Evolutionary conservation across 106 monocot genomes (phyloP).

Genomic region (Acanthochlamys bracteata): DNA sequence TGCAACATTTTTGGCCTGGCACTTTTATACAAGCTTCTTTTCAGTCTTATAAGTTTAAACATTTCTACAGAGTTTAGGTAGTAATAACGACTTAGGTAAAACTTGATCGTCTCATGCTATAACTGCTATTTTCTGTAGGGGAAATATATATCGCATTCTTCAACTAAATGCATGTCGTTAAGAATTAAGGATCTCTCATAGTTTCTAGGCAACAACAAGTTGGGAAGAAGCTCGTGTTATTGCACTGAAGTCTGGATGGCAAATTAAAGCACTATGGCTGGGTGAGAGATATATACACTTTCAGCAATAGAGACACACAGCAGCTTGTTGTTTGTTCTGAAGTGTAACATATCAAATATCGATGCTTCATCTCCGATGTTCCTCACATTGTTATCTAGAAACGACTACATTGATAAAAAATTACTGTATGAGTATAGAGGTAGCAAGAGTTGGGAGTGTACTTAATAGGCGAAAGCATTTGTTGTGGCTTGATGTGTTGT

Average conservation of each 20-base stretch:
- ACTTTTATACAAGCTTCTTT: no score
- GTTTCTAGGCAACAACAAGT: constrained; percentile 9
- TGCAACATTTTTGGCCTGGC: no score
- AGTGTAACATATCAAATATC: constrained; percentile 14
- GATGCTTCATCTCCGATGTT: background rate
- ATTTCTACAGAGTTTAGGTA: no score
- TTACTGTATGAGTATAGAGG: background rate
- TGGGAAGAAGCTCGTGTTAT: constrained; percentile 25
- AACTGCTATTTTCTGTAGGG: constrained; percentile 22
- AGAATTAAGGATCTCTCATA: constrained; percentile 34
- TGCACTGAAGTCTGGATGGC: constrained; percentile 67
- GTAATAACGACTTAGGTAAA: no score
- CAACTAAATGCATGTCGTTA: constrained; percentile 56
- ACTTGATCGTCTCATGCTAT: no score
- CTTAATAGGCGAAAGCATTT: no score
- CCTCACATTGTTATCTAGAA: no score
- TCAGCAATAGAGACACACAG: constrained; percentile 39
- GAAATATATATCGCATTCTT: constrained; percentile 80
- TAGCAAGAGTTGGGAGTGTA: background rate
- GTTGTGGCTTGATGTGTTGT: no score
- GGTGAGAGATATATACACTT: constrained; percentile 16
- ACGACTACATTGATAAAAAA: no score
- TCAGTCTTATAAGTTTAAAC: no score
- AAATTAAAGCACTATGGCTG: constrained; percentile 18
- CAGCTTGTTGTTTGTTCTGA: constrained; percentile 45